Evolutionary conservation across 2,329 filamentous ascomycete species (phyloP).

Genomic region (Aspergillus intermedius): DNA sequence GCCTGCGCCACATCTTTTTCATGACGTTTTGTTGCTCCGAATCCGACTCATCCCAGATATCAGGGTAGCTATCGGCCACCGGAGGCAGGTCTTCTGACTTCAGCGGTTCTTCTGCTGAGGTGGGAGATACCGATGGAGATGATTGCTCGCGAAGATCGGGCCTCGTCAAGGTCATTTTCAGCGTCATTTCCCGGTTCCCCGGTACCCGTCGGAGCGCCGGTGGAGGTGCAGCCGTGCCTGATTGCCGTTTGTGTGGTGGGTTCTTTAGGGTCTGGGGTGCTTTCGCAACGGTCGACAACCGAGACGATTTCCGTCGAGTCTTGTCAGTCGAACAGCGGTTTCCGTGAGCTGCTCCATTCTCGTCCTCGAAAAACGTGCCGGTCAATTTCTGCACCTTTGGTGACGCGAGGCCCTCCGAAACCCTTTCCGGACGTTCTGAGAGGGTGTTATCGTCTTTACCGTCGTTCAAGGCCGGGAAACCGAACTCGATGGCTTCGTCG

Average conservation of each 20-base stretch:
- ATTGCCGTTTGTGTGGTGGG: slow-evolving; percentile 13
- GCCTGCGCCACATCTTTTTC: slow-evolving; percentile 40
- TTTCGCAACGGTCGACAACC: slow-evolving; percentile 8
- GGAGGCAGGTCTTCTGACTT: slow-evolving; percentile 48
- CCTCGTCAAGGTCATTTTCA: slow-evolving; percentile 90
- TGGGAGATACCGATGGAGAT: slow-evolving; percentile 31
- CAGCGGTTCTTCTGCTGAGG: slow-evolving; percentile 58
- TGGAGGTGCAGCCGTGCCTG: slow-evolving; percentile 21
- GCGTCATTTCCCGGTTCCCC: slow-evolving; percentile 78
- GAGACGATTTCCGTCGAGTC: slow-evolving; percentile 13
- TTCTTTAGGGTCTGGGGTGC: slow-evolving; percentile 6
- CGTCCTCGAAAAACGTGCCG: slow-evolving; percentile 44
- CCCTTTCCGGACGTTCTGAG: slow-evolving; percentile 4
- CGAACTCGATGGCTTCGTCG: slow-evolving; percentile 89
- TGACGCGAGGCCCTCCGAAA: slow-evolving; percentile 21
- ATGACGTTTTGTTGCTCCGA: slow-evolving; percentile 32
- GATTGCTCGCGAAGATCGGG: slow-evolving; percentile 62
- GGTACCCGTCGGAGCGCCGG: slow-evolving; percentile 47
- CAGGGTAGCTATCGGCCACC: slow-evolving; percentile 32
- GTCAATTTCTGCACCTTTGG: slow-evolving; percentile 40
- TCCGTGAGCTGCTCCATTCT: slow-evolving; percentile 33
- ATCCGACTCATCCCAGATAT: slow-evolving; percentile 39
- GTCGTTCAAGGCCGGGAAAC: slow-evolving; percentile 59
- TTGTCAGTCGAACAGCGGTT: neutral
- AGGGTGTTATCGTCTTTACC: slow-evolving; percentile 21